These are phyloP conservation scores for Spirogloea muscicola DNA, from an alignment of 139 green algal species.

Conservation along the genomic window DNA sequence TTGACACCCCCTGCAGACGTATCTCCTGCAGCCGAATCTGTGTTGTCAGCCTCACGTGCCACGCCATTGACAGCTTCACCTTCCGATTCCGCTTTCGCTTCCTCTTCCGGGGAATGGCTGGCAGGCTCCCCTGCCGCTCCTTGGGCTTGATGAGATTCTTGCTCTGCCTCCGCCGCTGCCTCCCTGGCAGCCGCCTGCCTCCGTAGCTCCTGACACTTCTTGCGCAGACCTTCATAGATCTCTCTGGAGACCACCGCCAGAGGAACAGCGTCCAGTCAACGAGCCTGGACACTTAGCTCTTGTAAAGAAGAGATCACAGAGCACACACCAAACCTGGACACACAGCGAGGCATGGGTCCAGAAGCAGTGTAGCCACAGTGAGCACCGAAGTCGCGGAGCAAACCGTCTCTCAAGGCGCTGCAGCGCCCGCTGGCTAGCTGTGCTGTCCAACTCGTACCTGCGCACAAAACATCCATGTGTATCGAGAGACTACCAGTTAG, in stretches of 20 bases:
- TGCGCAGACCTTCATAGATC: not conserved
- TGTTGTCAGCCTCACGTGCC: slow-evolving; percentile 3
- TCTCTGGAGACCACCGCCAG: not conserved
- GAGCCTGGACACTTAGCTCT: not conserved
- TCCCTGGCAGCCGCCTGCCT: no score
- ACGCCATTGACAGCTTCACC: not conserved
- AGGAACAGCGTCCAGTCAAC: not conserved
- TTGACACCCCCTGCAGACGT: not conserved
- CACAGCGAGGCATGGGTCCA: not conserved
- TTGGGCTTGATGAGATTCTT: no score
- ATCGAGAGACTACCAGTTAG: no score
- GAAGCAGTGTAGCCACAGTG: not conserved
- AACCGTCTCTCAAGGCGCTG: slow-evolving; percentile 7
- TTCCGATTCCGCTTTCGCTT: not conserved
- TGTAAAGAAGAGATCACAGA: not conserved
- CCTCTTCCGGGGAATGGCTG: not conserved
- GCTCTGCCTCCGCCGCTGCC: no score
- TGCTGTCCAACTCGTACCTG: slow-evolving; percentile 30
- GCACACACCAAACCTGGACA: not conserved
- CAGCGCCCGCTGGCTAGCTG: not conserved
- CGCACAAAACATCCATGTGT: not conserved
- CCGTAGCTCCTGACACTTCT: no score
- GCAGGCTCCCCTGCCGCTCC: not conserved
- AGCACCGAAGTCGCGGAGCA: not conserved
- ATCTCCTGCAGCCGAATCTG: no score